phyloP scores from a whole-genome alignment of 169 alveolate species.

The Plasmodium falciparum region DNA sequence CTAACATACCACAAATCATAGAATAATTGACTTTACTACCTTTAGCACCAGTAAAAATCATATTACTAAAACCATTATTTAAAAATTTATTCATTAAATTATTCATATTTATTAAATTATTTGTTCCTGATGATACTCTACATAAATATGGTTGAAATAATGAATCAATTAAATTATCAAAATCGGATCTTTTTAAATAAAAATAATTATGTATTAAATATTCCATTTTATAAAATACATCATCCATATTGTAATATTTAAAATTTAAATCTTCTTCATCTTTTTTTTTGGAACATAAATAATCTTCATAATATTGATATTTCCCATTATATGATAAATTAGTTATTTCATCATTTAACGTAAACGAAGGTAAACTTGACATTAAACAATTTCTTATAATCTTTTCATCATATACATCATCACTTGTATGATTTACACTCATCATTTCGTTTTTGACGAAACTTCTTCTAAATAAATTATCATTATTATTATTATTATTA shows the following conservation, averaged over 20 bases:
- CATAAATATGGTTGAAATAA: constrained; percentile 82
- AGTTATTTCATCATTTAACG: constrained; percentile 75
- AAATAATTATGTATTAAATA: constrained; percentile 73
- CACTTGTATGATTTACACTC: neutral
- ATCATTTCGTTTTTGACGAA: no score
- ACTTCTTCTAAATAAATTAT: no score
- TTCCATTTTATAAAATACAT: constrained; percentile 77
- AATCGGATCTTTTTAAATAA: constrained; percentile 72
- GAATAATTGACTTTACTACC: constrained; percentile 96
- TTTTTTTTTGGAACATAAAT: constrained; percentile 5
- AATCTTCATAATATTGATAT: constrained; percentile 36
- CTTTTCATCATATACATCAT: constrained; percentile 3
- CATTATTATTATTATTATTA: neutral
- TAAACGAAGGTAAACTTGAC: constrained; percentile 46
- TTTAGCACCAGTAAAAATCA: constrained; percentile 98
- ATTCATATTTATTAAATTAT: constrained; percentile 76
- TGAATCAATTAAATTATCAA: constrained; percentile 76
- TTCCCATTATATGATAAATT: constrained; percentile 15
- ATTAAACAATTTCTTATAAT: constrained; percentile 14
- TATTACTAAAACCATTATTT: constrained; percentile 95
- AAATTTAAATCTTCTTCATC: constrained; percentile 62
- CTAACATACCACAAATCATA: constrained; percentile 94
- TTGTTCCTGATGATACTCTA: constrained; percentile 78
- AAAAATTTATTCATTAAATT: constrained; percentile 91
- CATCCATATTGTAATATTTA: constrained; percentile 74